Conservation (phyloP, 257 asterid genomes). For the Solanum appendiculatum region DNA sequence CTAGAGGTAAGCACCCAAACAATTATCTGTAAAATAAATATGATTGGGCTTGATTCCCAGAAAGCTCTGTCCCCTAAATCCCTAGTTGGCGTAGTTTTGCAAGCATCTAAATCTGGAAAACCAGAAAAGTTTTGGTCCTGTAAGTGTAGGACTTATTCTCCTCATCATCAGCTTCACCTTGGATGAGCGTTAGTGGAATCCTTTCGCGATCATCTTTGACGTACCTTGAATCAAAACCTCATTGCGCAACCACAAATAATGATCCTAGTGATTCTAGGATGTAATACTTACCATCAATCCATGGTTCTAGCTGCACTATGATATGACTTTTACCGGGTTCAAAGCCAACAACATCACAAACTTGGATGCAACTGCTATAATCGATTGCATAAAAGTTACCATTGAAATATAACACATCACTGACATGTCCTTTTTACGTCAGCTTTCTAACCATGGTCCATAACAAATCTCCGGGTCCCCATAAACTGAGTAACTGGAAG, state of each 20-base stretch:
- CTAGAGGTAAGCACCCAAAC: background rate
- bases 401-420: too few species aligned
- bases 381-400: background rate
- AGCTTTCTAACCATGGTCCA: too few species aligned
- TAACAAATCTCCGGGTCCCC: too few species aligned
- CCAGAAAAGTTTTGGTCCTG: background rate
- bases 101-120: background rate
- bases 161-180: background rate
- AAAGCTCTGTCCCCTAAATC: too few species aligned
- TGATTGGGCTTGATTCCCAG: background rate
- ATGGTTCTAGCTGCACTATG: background rate
- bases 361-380: background rate
- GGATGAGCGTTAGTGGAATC: background rate
- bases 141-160: background rate
- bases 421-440: too few species aligned
- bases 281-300: background rate
- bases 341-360: background rate
- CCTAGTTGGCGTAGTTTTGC: background rate
- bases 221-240: background rate
- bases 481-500: too few species aligned
- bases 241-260: background rate
- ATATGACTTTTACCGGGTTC: background rate
- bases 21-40: too few species aligned
- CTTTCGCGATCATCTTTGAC: background rate
- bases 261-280: background rate